Base-by-base conservation (phyloP, 192 early-diverging fungal species). In the Spinellus fusiger region DNA sequence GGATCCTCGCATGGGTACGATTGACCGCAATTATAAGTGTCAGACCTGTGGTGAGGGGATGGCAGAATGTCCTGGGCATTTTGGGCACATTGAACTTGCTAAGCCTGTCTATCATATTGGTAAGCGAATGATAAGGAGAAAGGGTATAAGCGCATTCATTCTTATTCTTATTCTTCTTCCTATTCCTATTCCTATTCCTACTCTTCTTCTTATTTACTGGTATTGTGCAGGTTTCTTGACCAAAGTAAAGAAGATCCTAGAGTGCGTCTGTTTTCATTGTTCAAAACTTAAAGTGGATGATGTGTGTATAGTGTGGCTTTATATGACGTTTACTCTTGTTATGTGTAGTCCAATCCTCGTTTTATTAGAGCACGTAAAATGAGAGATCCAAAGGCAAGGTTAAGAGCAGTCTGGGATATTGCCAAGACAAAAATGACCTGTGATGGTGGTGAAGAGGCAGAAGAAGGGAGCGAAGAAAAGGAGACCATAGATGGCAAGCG, bases 21-120 rank as follows among this genome's bases (percentile, higher is more conserved):
- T 96, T 62, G 94, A 99, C 72, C 87, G 93, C 59, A 94, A 94
- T 69, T 94, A 93, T 82, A 94, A 92, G 76, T 99, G 96, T 71
- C 87, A 89, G 60, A 98, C 96, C 8, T 99, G 96, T 74, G 87
- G 87, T 52, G 92, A 95, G 66, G 89, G 87, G 67, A 95, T 94
- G 93, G 83, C 84, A 16, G 89, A 93, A 65, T 99, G 96, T 70
- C 93, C 93, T 46, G 95, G 96, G 50, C 96, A 99, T 73, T 99
- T 99, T 85, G 96, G 91, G 12, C 90, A 96, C 68, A 93, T 99
- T 73, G 91, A 96, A 59, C 85, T 99, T 6, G 92, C 92, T 32
- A 91, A 88, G 73, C 96, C 96, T 25, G 94, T 98, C 7, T 95
- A 88, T 80, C 95, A 98, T 64, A 81, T 89, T 65, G 94, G 90